phyloP scores from a whole-genome alignment of 2,329 filamentous ascomycete species.

The Tolypocladium tundrense region DNA sequence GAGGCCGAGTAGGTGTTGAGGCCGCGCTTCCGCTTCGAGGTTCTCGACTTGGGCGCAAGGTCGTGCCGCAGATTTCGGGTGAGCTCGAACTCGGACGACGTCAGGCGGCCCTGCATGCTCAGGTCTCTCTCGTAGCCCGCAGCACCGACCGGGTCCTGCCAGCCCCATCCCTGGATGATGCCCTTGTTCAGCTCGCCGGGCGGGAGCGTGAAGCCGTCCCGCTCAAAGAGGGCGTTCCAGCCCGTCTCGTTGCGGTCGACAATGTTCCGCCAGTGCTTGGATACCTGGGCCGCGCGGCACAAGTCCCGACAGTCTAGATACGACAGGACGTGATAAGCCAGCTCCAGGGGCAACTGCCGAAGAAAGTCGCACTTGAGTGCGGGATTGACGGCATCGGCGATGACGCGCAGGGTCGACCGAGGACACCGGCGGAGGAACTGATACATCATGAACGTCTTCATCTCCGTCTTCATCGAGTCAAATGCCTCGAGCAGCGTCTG shows the following conservation, averaged over 20 bases:
- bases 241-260: slow-evolving; percentile 89
- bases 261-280: slow-evolving; percentile 84
- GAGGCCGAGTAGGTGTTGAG: slow-evolving; percentile 31
- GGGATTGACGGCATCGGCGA: slow-evolving; percentile 86
- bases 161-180: slow-evolving; percentile 89
- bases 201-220: slow-evolving; percentile 69
- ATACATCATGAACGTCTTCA: slow-evolving; percentile 96
- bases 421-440: slow-evolving; percentile 83
- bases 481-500: slow-evolving; percentile 81
- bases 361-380: slow-evolving; percentile 92
- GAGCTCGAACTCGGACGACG: slow-evolving; percentile 42
- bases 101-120: slow-evolving; percentile 45
- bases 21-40: slow-evolving; percentile 47
- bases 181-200: slow-evolving; percentile 76
- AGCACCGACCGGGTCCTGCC: slow-evolving; percentile 74
- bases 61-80: slow-evolving; percentile 31
- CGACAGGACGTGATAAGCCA: slow-evolving; percentile 77
- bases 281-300: slow-evolving; percentile 85
- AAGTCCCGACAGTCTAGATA: slow-evolving; percentile 81
- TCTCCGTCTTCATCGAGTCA: slow-evolving; percentile 77
- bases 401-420: slow-evolving; percentile 77
- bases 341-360: slow-evolving; percentile 69
- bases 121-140: slow-evolving; percentile 75
- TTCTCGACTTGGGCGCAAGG: slow-evolving; percentile 31
- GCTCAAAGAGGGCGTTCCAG: slow-evolving; percentile 87